Evolutionary conservation across 2,329 filamentous ascomycete genomes (phyloP).

Genomic region (Fusarium sp.): DNA sequence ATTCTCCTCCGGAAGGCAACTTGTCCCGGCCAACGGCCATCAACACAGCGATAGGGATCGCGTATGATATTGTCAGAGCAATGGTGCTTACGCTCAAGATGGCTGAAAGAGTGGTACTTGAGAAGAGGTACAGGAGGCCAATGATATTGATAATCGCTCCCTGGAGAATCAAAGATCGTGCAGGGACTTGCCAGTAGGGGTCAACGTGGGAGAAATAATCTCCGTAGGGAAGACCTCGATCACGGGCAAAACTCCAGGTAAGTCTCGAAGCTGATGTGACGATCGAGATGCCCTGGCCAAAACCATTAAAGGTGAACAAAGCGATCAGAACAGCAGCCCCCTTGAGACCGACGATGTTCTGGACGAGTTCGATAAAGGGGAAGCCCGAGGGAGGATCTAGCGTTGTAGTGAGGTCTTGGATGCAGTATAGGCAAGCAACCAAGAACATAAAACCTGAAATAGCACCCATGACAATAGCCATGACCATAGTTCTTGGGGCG

Average conservation of each 20-base stretch:
- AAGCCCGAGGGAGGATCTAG: conserved; percentile 56
- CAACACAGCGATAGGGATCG: conserved; percentile 62
- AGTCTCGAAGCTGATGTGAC: conserved; percentile 65
- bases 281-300: conserved; percentile 65
- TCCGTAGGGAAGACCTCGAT: conserved; percentile 61
- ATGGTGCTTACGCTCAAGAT: conserved; percentile 69
- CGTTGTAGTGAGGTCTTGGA: conserved; percentile 60
- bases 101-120: conserved; percentile 65
- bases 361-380: conserved; percentile 63
- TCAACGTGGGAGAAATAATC: conserved; percentile 60
- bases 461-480: conserved; percentile 62
- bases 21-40: conserved; percentile 64
- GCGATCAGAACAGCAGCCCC: conserved; percentile 60
- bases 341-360: conserved; percentile 51
- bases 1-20: conserved; percentile 59
- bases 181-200: conserved; percentile 64
- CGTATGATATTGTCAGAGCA: conserved; percentile 65
- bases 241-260: conserved; percentile 67
- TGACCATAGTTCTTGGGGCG: conserved; percentile 64
- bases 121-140: conserved; percentile 67
- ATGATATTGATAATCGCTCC: conserved; percentile 58
- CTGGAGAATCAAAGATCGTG: conserved; percentile 65
- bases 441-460: conserved; percentile 64
- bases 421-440: conserved; percentile 63
- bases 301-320: conserved; percentile 67